phyloP scores from a whole-genome alignment of 306 rosid genomes.

The Clitoria ternatea region DNA sequence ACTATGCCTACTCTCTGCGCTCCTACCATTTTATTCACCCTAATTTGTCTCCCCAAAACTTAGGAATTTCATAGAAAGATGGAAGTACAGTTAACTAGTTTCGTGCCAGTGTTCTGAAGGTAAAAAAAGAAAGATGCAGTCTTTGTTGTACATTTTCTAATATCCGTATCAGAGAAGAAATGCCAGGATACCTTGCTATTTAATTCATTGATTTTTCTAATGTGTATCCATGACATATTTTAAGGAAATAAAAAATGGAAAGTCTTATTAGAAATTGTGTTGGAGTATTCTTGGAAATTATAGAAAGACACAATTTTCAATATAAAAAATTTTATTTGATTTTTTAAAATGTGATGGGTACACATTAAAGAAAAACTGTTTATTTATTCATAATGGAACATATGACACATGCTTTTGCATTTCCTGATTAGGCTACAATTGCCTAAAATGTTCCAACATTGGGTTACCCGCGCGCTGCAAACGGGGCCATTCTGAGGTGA shows the following conservation, averaged over 20 bases:
- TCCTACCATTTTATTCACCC: not conserved
- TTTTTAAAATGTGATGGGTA: too few relatives aligned
- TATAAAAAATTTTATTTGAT: too few relatives aligned
- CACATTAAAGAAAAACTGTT: too few relatives aligned
- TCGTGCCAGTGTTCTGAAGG: not conserved
- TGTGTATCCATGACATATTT: too few relatives aligned
- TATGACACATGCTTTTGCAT: not conserved
- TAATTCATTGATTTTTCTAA: too few relatives aligned
- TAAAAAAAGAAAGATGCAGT: not conserved
- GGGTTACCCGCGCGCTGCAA: too few relatives aligned
- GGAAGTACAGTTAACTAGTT: not conserved
- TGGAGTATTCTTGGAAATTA: too few relatives aligned
- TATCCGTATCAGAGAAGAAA: constrained; percentile 1
- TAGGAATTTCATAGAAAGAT: not conserved
- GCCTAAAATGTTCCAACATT: too few relatives aligned
- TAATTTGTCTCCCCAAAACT: not conserved
- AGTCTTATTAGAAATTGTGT: too few relatives aligned
- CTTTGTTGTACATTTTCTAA: not conserved
- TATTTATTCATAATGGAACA: not conserved
- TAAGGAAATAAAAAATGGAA: too few relatives aligned
- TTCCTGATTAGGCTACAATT: not conserved
- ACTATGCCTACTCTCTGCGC: constrained; percentile 9
- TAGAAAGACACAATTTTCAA: too few relatives aligned
- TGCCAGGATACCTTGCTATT: not conserved
- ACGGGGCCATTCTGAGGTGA: not conserved